Base-by-base conservation (phyloP, 345 rosid genomes). In the Eucalyptus sp. region DNA sequence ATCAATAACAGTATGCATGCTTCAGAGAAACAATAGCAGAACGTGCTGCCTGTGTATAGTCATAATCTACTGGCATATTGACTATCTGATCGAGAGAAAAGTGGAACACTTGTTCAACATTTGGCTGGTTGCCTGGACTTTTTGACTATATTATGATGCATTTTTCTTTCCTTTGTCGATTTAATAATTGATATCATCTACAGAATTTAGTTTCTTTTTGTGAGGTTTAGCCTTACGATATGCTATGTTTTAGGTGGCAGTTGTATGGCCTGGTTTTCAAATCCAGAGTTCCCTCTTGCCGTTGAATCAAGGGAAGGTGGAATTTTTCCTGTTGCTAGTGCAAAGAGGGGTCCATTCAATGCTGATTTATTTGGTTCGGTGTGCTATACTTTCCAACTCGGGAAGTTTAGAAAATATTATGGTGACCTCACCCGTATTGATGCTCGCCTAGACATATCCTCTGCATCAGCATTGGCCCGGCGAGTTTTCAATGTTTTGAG, bases 381-480 rank as follows among this genome's bases (percentile, higher is more conserved):
- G 86, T 94, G 99, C 93, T 96, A 86, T 90, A 94, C 97, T 17
- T 92, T 91, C 80, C 99, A 97, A 51, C 97, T 88, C 11, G 99
- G 99, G 43, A 87, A 88, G 90, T 97, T 97, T 87, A 93, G 92
- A 87, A 94, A 96, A 90, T 31, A 10, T n/a, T 96, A 92, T 88
- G 92, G 95, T 88, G 99, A 97, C 79, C 92, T 96, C 24, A 97
- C 97, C 81, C 91, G 99, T 87, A 86, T 96, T 9, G 99, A 97
- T 90, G 97, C 96, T 91, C 96, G 98, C 86, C 87, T 96, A 48
- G 97, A 97, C 92, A 31, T 96, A 46, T 91, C 91, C 86, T 96
- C 99, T 27, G 97, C 91, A 83, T 89, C 97, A 83, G 94, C 96
- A 25, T 87, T 97, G 64, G 93, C 94, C 66, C 91, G 90, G 91